Percentiles rank a stretch among this genome's conserved stretches.
These are phyloP conservation scores for Erodium texanum DNA, from an alignment of 441 rosid genomes.

Conservation along the genomic window DNA sequence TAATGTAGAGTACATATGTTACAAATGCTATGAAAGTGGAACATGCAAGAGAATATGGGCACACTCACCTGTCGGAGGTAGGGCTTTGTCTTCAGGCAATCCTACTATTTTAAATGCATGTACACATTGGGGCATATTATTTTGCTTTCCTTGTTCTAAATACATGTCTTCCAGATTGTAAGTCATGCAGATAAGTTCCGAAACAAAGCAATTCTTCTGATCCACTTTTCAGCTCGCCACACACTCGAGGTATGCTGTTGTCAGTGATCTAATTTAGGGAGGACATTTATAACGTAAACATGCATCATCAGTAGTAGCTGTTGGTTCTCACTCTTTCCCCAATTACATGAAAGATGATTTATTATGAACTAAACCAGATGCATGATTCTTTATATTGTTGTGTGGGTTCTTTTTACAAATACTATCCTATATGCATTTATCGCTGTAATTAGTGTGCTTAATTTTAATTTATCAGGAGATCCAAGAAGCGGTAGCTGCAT, in stretches of 20 bases:
- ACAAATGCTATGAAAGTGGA: conserved; percentile 53
- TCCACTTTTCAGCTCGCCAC: conserved; percentile 90
- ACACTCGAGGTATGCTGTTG: conserved; percentile 53
- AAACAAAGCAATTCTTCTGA: conserved; percentile 75
- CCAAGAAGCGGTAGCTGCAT: conserved; percentile 48
- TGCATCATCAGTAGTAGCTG: background rate
- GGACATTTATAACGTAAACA: background rate
- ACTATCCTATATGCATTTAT: too few species aligned
- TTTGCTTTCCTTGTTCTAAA: conserved; percentile 1
- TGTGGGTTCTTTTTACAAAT: too few species aligned
- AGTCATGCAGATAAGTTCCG: conserved; percentile 52
- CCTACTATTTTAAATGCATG: too few species aligned
- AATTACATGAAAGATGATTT: background rate
- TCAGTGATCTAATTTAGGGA: too few species aligned
- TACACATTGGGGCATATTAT: too few species aligned
- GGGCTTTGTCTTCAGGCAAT: conserved; percentile 8
- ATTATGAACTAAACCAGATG: too few species aligned
- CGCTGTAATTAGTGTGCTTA: too few species aligned
- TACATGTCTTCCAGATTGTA: conserved; percentile 39
- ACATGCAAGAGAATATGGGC: conserved; percentile 89
- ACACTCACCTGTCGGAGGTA: conserved; percentile 80
- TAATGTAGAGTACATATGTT: conserved; percentile 68
- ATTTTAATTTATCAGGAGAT: conserved; percentile 44
- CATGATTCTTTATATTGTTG: background rate
- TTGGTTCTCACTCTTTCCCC: background rate